Evolutionary conservation across 129 eudicot species (phyloP).

Genomic region (Artemisia annua): DNA sequence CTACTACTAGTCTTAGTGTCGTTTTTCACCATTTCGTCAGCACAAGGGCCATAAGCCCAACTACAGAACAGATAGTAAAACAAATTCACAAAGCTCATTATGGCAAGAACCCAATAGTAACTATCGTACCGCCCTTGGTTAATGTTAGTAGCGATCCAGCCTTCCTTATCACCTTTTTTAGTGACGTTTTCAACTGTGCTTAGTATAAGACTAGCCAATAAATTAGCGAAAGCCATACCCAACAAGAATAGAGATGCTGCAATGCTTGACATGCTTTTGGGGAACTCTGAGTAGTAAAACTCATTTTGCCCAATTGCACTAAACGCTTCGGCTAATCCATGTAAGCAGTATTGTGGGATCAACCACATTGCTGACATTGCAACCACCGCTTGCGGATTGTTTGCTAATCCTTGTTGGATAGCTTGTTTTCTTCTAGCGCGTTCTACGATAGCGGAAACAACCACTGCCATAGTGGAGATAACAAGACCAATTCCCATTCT

Average conservation of each 20-base stretch:
- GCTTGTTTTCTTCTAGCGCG: slow-evolving; percentile 42
- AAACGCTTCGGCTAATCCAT: slow-evolving; percentile 54
- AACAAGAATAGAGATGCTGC: slow-evolving; percentile 47
- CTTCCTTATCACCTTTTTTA: slow-evolving; percentile 33
- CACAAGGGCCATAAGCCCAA: slow-evolving; percentile 57
- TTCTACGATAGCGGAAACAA: slow-evolving; percentile 48
- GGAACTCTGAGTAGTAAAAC: slow-evolving; percentile 57
- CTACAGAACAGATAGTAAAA: slow-evolving; percentile 41
- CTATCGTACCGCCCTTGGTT: slow-evolving; percentile 55
- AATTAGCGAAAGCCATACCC: slow-evolving; percentile 45
- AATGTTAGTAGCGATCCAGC: slow-evolving; percentile 49
- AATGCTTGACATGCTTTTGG: slow-evolving; percentile 55
- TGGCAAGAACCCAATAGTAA: slow-evolving; percentile 53
- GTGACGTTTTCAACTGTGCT: slow-evolving; percentile 32
- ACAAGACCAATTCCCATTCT: slow-evolving; percentile 53
- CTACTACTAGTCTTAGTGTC: slow-evolving; percentile 1
- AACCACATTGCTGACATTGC: slow-evolving; percentile 57
- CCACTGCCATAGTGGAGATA: slow-evolving; percentile 43
- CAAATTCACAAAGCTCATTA: slow-evolving; percentile 47
- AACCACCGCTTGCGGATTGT: slow-evolving; percentile 31
- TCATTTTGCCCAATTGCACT: slow-evolving; percentile 47
- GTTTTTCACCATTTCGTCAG: slow-evolving; percentile 26
- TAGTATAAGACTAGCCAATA: slow-evolving; percentile 48
- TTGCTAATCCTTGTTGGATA: slow-evolving; percentile 26
- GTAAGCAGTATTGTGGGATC: slow-evolving; percentile 39